These are phyloP conservation scores for Barnettozyma californica DNA, from an alignment of 805 yeast genomes.

Conservation along the genomic window DNA sequence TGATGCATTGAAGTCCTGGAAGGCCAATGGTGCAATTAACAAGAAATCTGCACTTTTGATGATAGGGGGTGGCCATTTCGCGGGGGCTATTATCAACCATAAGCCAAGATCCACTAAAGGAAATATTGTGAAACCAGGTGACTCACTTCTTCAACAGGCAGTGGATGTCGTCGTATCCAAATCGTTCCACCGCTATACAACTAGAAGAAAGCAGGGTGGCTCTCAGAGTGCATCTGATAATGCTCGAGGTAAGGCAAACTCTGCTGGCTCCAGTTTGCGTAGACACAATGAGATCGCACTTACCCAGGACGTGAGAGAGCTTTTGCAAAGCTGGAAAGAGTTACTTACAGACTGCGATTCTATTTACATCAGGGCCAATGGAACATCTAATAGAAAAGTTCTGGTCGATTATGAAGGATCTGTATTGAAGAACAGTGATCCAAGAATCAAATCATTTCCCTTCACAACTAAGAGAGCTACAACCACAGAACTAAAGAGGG, in stretches of 20 bases:
- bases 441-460: conserved; percentile 67
- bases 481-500: conserved; percentile 66
- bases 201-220: conserved; percentile 97
- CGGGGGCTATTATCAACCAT: conserved; percentile 88
- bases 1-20: conserved; percentile 39
- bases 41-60: conserved; percentile 73
- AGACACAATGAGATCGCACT: conserved; percentile 86
- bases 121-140: conserved; percentile 42
- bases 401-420: conserved; percentile 64
- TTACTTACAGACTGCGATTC: conserved; percentile 56
- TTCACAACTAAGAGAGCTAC: conserved; percentile 90
- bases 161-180: conserved; percentile 69
- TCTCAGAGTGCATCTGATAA: conserved; percentile 90
- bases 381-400: conserved; percentile 57
- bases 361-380: conserved; percentile 78
- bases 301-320: conserved; percentile 66
- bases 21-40: conserved; percentile 7
- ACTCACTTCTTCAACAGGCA: conserved; percentile 50
- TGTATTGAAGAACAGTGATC: conserved; percentile 46
- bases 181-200: conserved; percentile 91
- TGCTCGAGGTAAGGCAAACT: conserved; percentile 90
- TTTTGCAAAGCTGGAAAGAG: conserved; percentile 60
- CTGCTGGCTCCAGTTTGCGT: conserved; percentile 90
- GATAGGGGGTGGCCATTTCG: conserved; percentile 98
- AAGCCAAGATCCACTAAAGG: conserved; percentile 51